phyloP scores from a whole-genome alignment of 73 alveolate species.

The Paramecium tetraurelia region DNA sequence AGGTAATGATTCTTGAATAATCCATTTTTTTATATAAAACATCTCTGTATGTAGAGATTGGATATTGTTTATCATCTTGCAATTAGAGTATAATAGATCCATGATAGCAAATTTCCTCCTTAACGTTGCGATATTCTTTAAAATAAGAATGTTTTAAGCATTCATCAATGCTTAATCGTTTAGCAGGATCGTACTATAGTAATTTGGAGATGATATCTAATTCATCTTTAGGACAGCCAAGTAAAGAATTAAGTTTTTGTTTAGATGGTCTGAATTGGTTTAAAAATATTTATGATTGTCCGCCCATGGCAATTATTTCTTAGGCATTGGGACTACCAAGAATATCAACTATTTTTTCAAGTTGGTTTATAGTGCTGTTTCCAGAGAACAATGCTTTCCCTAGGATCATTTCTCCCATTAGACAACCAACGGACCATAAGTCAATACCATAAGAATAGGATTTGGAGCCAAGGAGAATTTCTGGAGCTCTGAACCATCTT shows the following conservation, averaged over 20 bases:
- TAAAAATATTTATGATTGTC: not conserved
- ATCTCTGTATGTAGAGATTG: constrained; percentile 31
- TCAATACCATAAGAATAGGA: constrained; percentile 77
- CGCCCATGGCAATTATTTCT: not conserved
- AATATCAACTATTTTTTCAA: constrained; percentile 68
- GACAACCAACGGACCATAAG: constrained; percentile 85
- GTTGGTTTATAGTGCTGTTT: constrained; percentile 69
- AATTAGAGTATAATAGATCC: not conserved
- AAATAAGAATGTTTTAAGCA: constrained; percentile 39
- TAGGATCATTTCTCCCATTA: constrained; percentile 80
- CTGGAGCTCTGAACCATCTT: constrained; percentile 93
- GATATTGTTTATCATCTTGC: constrained; percentile 27
- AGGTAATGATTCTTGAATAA: not conserved
- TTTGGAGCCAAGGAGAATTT: constrained; percentile 67
- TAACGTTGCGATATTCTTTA: constrained; percentile 39
- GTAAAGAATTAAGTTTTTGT: not conserved
- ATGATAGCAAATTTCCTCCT: constrained; percentile 17
- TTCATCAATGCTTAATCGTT: constrained; percentile 75
- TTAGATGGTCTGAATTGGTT: not conserved
- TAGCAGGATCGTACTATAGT: constrained; percentile 76
- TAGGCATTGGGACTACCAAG: constrained; percentile 74
- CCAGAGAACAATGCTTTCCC: constrained; percentile 90
- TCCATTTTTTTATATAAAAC: constrained; percentile 38
- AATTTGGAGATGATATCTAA: constrained; percentile 25
- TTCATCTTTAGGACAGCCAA: not conserved